These are phyloP conservation scores for Pichia kluyveri DNA, from an alignment of 805 yeast species.

Conservation along the genomic window DNA sequence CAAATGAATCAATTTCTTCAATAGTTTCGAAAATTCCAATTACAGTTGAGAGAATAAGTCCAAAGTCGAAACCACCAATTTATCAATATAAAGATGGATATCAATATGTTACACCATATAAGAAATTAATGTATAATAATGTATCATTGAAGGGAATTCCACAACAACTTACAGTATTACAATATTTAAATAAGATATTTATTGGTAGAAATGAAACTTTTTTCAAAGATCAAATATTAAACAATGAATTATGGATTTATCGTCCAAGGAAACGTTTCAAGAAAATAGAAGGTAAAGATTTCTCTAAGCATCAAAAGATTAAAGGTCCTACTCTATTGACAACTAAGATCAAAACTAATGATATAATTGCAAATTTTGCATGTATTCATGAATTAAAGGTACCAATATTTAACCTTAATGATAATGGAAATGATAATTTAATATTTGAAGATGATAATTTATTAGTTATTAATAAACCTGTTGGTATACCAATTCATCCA, in stretches of 20 bases:
- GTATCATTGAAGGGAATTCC: constrained; percentile 5
- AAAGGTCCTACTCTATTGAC: constrained; percentile 9
- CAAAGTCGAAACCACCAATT: constrained; percentile 3
- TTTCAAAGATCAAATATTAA: constrained; percentile 8
- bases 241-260: constrained; percentile 10
- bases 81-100: constrained; percentile 1
- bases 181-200: constrained; percentile 11
- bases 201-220: constrained; percentile 10
- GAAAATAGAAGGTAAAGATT: neutral
- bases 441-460: constrained; percentile 30
- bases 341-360: constrained; percentile 12
- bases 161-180: constrained; percentile 5
- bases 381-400: constrained; percentile 42
- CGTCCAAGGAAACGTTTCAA: neutral
- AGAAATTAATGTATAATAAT: neutral
- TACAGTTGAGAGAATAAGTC: neutral
- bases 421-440: constrained; percentile 14
- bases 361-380: constrained; percentile 21
- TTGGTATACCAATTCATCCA: constrained; percentile 49
- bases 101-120: constrained; percentile 5
- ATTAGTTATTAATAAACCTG: constrained; percentile 41
- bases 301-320: neutral
- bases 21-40: neutral
- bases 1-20: neutral
- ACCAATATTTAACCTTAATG: constrained; percentile 9